Conservation (phyloP, 441 rosid genomes). For the Jatropha multifida region DNA sequence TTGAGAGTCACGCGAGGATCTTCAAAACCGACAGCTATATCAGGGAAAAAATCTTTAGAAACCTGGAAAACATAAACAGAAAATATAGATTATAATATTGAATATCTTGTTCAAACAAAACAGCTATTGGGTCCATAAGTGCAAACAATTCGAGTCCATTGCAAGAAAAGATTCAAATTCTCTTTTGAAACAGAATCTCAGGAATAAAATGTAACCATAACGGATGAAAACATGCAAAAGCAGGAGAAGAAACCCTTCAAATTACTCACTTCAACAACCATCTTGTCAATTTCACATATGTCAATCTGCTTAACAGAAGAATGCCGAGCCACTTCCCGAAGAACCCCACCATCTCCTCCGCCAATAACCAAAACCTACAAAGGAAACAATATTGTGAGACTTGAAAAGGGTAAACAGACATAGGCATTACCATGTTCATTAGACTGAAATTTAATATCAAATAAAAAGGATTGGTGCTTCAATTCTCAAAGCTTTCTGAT, state of each 20-base stretch:
- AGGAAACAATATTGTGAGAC: background rate
- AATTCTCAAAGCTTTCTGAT: background rate
- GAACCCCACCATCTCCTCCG: constrained; percentile 97
- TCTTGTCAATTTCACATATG: constrained; percentile 89
- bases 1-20: constrained; percentile 85
- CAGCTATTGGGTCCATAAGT: background rate
- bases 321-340: constrained; percentile 85
- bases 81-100: background rate
- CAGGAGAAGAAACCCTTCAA: background rate
- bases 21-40: constrained; percentile 72
- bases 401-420: background rate
- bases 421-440: too few relatives aligned
- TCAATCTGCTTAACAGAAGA: constrained; percentile 79
- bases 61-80: constrained; percentile 43
- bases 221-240: constrained; percentile 4
- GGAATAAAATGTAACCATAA: background rate
- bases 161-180: background rate
- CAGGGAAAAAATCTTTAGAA: constrained; percentile 80
- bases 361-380: constrained; percentile 88
- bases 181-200: background rate
- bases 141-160: background rate
- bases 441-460: too few relatives aligned
- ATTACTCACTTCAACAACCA: constrained; percentile 92
- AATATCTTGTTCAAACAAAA: background rate
- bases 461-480: background rate